Conservation (phyloP, 1,139 yeast species). For the Chernovozyma sophiae-reginae region DNA sequence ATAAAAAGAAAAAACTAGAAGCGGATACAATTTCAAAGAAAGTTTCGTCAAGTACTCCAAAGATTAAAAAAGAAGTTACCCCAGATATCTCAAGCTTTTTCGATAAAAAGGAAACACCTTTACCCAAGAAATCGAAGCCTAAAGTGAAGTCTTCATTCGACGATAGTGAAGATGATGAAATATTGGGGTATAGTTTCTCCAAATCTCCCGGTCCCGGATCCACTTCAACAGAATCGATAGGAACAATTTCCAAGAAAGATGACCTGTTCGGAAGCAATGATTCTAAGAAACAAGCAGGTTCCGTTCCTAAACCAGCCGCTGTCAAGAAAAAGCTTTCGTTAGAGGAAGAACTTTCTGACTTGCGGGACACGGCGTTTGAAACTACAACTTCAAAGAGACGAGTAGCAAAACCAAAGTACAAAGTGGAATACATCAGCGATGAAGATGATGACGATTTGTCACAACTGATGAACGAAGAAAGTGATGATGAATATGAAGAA, state of each 20-base stretch:
- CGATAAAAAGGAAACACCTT: background rate
- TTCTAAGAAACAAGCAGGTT: background rate
- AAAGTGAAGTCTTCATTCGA: constrained; percentile 19
- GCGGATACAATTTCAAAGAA: constrained; percentile 10
- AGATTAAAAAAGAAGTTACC: constrained; percentile 5
- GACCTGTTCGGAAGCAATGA: too few relatives aligned
- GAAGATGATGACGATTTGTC: constrained; percentile 6
- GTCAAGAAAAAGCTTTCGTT: constrained; percentile 8
- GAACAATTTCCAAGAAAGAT: background rate
- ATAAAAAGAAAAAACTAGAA: constrained; percentile 7
- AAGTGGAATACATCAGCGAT: constrained; percentile 7
- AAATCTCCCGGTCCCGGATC: constrained; percentile 4
- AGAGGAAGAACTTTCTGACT: constrained; percentile 22
- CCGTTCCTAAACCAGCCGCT: constrained; percentile 1
- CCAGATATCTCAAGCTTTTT: background rate
- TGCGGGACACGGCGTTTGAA: constrained; percentile 9
- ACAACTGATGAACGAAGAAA: constrained; percentile 9
- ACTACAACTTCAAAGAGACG: constrained; percentile 6
- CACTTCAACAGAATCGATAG: constrained; percentile 8
- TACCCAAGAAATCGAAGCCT: constrained; percentile 6
- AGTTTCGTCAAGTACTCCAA: constrained; percentile 7
- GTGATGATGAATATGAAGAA: constrained; percentile 7
- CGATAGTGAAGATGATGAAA: constrained; percentile 34
- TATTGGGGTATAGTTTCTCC: constrained; percentile 12
- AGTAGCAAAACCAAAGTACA: constrained; percentile 5